Conservation (phyloP, 139 green algal species). For the Chlorella sp. region DNA sequence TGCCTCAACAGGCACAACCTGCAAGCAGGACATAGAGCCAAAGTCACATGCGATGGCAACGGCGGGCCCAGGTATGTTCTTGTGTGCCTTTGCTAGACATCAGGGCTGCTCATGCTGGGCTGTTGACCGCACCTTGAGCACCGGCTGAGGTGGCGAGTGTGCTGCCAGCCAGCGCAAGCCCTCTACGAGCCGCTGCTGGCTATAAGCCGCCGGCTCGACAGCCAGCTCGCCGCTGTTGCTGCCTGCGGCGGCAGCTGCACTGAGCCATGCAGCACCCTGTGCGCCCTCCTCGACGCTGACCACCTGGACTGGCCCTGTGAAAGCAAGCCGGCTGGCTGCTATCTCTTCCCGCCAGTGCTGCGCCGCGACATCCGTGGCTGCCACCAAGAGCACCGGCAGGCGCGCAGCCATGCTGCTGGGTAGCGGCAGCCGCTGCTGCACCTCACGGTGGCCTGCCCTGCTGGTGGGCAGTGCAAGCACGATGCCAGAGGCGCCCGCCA, state of each 20-base stretch:
- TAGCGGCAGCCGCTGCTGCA: not conserved
- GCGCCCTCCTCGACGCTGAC: not conserved
- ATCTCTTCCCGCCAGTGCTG: conserved; percentile 20
- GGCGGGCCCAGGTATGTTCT: too few relatives aligned
- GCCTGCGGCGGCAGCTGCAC: not conserved
- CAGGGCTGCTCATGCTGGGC: too few relatives aligned
- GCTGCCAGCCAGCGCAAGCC: conserved; percentile 40
- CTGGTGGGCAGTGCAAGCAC: not conserved
- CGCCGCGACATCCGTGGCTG: not conserved
- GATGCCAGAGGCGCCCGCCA: conserved; percentile 7
- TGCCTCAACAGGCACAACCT: conserved; percentile 7
- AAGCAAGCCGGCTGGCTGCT: not conserved
- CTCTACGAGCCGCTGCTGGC: conserved; percentile 10
- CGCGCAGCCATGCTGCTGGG: not conserved
- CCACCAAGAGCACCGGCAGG: conserved; percentile 29
- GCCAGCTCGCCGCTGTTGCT: not conserved
- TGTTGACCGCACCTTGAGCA: conserved; percentile 24
- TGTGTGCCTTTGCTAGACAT: too few relatives aligned
- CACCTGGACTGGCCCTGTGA: not conserved
- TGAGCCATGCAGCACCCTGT: too few relatives aligned
- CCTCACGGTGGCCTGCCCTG: too few relatives aligned
- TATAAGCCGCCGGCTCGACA: not conserved
- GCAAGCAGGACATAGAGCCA: not conserved
- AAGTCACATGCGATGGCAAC: too few relatives aligned
- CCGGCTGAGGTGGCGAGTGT: conserved; percentile 18